Evolutionary conservation across 345 rosid genomes (phyloP).

Genomic region (Citrus sinensis): DVS_A1.0 CM039163.1:5349001-5349500

Average conservation of each 20-base stretch:
- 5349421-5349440: neutral
- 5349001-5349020: slow-evolving; percentile 73
- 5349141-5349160: slow-evolving; percentile 72
- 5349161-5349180: slow-evolving; percentile 74
- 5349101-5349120: slow-evolving; percentile 83
- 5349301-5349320: neutral
- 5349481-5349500: neutral
- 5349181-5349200: slow-evolving; percentile 91
- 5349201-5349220: neutral
- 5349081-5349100: slow-evolving; percentile 92
- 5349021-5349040: slow-evolving; percentile 83
- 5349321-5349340: neutral
- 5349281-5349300: neutral
- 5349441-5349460: neutral
- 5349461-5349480: neutral
- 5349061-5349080: slow-evolving; percentile 80
- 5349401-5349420: neutral
- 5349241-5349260: too few species aligned
- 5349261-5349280: too few species aligned
- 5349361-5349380: too few species aligned
- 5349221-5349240: neutral
- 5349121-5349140: slow-evolving; percentile 75
- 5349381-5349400: neutral
- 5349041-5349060: slow-evolving; percentile 82
- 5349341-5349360: neutral